Evolutionary conservation across 2,329 filamentous ascomycete genomes (phyloP).

Genomic region (Cordyceps tenuipes): DNA sequence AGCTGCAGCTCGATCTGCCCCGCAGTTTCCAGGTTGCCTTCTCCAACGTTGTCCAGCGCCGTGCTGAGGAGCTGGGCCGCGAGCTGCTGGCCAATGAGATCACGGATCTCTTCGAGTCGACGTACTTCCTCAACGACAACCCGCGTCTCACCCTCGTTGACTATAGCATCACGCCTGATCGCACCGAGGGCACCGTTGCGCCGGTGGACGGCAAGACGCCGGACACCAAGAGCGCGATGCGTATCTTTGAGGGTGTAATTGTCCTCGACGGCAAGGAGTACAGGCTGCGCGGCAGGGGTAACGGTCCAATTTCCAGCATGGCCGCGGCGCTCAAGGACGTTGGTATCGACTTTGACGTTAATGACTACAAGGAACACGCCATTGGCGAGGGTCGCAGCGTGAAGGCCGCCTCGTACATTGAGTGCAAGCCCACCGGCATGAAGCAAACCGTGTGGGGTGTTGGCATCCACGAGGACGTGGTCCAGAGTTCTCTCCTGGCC

Average conservation of each 20-base stretch:
- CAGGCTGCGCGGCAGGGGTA: conserved; percentile 70
- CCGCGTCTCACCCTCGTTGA: conserved; percentile 81
- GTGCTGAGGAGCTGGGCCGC: conserved; percentile 70
- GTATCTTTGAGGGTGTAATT: conserved; percentile 79
- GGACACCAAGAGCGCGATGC: conserved; percentile 68
- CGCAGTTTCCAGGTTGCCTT: conserved; percentile 89
- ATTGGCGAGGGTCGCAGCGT: conserved; percentile 74
- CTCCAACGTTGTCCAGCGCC: conserved; percentile 73
- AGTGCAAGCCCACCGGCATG: conserved; percentile 64
- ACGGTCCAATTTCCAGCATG: conserved; percentile 83
- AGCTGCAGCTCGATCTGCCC: conserved; percentile 84
- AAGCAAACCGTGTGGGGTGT: conserved; percentile 79
- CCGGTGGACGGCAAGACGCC: conserved; percentile 64
- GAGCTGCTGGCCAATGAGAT: conserved; percentile 83
- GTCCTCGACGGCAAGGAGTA: conserved; percentile 75
- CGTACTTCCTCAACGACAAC: conserved; percentile 78
- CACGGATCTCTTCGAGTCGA: conserved; percentile 75
- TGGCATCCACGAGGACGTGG: conserved; percentile 85
- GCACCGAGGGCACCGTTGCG: conserved; percentile 63
- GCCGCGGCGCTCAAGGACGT: conserved; percentile 71
- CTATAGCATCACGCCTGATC: conserved; percentile 83
- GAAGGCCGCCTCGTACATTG: conserved; percentile 92
- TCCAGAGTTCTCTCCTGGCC: conserved; percentile 80
- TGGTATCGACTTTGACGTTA: conserved; percentile 81
- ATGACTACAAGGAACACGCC: conserved; percentile 93